phyloP scores from a whole-genome alignment of 1,284 basidiomycete genomes.

The Testicularia cyperi region DNA sequence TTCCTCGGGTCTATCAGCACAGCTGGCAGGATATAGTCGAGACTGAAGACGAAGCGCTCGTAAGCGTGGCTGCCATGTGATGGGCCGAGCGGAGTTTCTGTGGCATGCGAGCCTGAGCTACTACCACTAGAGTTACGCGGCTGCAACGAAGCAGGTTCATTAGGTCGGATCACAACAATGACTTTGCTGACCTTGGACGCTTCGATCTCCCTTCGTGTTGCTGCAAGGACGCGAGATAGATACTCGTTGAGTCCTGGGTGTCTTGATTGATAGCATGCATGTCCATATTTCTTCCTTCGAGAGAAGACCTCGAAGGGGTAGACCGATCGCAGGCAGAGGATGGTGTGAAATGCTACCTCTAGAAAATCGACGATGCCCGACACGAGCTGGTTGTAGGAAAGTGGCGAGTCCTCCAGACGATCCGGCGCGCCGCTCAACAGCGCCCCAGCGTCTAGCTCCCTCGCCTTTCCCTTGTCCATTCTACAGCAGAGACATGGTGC shows the following conservation, averaged over 20 bases:
- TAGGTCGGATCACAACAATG: conserved; percentile 14
- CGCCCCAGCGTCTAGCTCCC: conserved; percentile 14
- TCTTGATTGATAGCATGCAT: conserved; percentile 84
- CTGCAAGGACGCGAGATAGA: conserved; percentile 76
- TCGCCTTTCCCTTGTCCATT: conserved; percentile 37
- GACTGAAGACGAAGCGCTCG: conserved; percentile 69
- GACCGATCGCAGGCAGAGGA: conserved; percentile 83
- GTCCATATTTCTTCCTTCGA: conserved; percentile 81
- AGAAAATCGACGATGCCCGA: conserved; percentile 60
- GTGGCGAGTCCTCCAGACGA: conserved; percentile 25
- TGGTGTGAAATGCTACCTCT: conserved; percentile 87
- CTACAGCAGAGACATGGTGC: too few species aligned
- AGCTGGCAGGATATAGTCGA: conserved; percentile 70
- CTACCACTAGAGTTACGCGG: too few species aligned
- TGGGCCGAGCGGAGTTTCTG: too few species aligned
- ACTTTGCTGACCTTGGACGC: conserved; percentile 5
- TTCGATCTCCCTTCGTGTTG: conserved; percentile 73
- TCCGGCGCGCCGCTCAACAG: conserved; percentile 19
- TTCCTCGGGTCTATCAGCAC: conserved; percentile 71
- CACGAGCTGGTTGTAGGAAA: conserved; percentile 40
- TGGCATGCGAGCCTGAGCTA: not conserved
- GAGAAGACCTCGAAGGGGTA: conserved; percentile 86
- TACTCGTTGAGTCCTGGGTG: conserved; percentile 85
- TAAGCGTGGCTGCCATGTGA: conserved; percentile 64
- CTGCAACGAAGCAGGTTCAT: too few species aligned